A percentile compares a stretch with the other conserved stretches of the same genome.
phyloP scores from a whole-genome alignment of 192 early-diverging fungal species.

The Fimicolochytrium jonesii region DNA sequence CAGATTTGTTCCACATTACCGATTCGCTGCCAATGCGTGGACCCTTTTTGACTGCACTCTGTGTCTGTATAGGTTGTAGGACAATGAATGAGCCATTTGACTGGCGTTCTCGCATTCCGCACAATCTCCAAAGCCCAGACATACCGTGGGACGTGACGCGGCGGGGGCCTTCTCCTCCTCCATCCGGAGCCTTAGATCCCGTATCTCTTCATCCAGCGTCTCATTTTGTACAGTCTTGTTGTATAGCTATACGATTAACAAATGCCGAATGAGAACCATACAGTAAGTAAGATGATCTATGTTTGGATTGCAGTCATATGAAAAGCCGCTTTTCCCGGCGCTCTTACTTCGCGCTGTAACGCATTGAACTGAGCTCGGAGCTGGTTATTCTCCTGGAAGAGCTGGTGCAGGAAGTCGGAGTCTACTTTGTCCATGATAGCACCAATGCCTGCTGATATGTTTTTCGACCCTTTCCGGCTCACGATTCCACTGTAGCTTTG shows the following conservation, averaged over 20 bases:
- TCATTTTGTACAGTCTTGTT: conserved; percentile 46
- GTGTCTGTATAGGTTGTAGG: conserved; percentile 19
- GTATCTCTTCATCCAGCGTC: conserved; percentile 42
- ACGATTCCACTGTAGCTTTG: neutral
- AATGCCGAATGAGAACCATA: no score
- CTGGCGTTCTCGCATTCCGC: neutral
- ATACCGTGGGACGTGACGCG: conserved; percentile 21
- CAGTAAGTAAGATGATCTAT: neutral
- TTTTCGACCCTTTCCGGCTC: neutral
- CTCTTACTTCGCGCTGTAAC: conserved; percentile 42
- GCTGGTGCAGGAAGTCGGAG: conserved; percentile 46
- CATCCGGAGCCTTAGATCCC: conserved; percentile 30
- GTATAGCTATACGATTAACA: conserved; percentile 36
- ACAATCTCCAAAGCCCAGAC: neutral
- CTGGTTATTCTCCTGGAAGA: conserved; percentile 59
- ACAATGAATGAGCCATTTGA: neutral
- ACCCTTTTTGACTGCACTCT: conserved; percentile 7
- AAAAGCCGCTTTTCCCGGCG: neutral
- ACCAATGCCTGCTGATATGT: neutral
- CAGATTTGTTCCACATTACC: neutral
- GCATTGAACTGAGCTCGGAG: conserved; percentile 43
- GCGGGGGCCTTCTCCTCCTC: conserved; percentile 9
- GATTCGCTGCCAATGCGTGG: conserved; percentile 7
- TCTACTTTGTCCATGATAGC: conserved; percentile 51
- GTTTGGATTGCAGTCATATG: neutral